Base-by-base conservation (phyloP, 2,329 filamentous ascomycete species). In the Tolypocladium amazonense region DNA sequence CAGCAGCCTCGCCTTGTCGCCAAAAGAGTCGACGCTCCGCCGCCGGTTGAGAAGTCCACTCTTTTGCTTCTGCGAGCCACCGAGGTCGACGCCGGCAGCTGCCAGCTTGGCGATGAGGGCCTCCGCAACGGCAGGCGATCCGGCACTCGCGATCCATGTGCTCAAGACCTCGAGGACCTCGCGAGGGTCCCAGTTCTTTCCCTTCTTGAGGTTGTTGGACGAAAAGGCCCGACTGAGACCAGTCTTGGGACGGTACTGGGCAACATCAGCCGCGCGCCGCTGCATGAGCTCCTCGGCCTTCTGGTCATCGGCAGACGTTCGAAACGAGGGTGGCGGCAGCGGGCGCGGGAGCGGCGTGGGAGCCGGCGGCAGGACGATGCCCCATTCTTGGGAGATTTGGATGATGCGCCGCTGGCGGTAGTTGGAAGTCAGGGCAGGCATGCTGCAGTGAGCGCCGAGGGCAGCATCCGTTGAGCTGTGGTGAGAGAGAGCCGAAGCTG, bases 121-220 rank as follows among this genome's bases (percentile, higher is more conserved):
- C 65, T 84, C 80, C n/a, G 80, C 82, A 5, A 85, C 77, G 11
- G 79, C 82, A 0, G 82, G 76, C 0, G 80, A 76, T 15, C 81
- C 81, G 20, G 70, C 71, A 55, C 76, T 79, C 41, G 73, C 69
- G 59, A 85, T 74, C 65, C 82, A 81, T 50, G 72, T 71, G 55
- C 78, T 72, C 58, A 85, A 72, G 18, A 78, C 77, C 56, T 79
- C 77, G 56, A 83, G 79, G 25, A 84, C 76, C 62, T 84, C 78
- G 52, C 74, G 76, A 14, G 80, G 74, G 35, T 83, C 79, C 77
- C 78, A 82, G 50, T 73, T 67, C 66, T 82, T 82, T 64, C 73
- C 79, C 62, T 76, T 79, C 62, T 75, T 77, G 47, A 75, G 63
- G 55, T 72, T 74, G 56, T 65, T 65, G 0, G 73, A 72, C 1